Evolutionary conservation across 78 protist genomes (phyloP), one percentile per base, ranked within the genome.

Genomic region (Dictyostelium capitatum): DNA sequence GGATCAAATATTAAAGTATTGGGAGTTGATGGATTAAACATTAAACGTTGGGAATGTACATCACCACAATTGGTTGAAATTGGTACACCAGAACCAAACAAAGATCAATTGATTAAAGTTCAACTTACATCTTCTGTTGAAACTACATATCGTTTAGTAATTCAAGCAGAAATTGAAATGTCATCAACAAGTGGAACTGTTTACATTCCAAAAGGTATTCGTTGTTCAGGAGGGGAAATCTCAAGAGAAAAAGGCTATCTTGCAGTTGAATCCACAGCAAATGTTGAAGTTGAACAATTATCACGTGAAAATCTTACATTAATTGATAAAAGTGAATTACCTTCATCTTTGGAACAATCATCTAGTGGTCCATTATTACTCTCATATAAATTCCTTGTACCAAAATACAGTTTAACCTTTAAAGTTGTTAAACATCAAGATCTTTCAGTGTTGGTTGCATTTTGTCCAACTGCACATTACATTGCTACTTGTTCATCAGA

Each of bases 31-130:
- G 93, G 93, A 20, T 0, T 2, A 10, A 78, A 50, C 12, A 87
- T 87, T 32, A 87, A 87, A 74, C 79, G 80, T 47, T 87, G 93
- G 93, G 93, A 87, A 8, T 87, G 93, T 25, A 32, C 43, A 20
- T 70, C 84, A 12, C 93, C 93, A 48, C 12, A 67, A 15, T 43
- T 77, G 23, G 77, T 84, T 6, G 79, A 82, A 6, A 48, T 43
- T 6, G 12, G 74, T 19, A 83, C 46, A 41, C 74, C 82, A 19
- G 28, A 19, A 23, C 19, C 65, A 20, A 72, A 56, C 10, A 67
- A 67, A 15, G 93, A 87, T 30, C 81, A 87, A 32, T 48, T 87
- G 4, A 41, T 87, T 3, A 87, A 77, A 56, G 70, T 87, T 50
- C 65, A 43, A 59, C 6, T 87, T 14, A 77, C 48, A 1, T 77